phyloP scores from a whole-genome alignment of 2,329 filamentous ascomycete species.

The Botrytis sinoallii region DNA sequence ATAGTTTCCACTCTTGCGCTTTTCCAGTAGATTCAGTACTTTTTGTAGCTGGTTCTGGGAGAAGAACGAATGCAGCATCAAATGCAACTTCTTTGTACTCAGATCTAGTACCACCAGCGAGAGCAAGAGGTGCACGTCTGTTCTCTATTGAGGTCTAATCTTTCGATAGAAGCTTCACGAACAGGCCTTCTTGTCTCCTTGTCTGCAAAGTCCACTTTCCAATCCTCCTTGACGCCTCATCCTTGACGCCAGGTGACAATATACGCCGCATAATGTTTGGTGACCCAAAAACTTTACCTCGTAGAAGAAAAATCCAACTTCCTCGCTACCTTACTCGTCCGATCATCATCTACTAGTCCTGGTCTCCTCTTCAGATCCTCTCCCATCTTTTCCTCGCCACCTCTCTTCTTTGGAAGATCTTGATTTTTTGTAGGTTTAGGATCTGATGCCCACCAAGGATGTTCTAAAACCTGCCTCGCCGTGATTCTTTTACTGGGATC shows the following conservation, averaged over 20 bases:
- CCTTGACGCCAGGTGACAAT: slow-evolving; percentile 13
- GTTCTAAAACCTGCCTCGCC: slow-evolving; percentile 72
- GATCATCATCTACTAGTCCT: slow-evolving; percentile 66
- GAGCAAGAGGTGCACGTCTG: background rate
- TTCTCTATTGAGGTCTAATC: background rate
- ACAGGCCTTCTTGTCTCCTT: background rate
- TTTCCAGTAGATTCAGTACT: background rate
- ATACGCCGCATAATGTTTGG: background rate
- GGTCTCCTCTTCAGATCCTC: slow-evolving; percentile 63
- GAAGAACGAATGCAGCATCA: background rate
- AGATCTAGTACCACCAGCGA: background rate
- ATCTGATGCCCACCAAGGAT: slow-evolving; percentile 81
- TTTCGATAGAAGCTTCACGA: background rate
- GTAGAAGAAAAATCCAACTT: slow-evolving; percentile 37
- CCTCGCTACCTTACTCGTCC: slow-evolving; percentile 57
- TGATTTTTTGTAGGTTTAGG: slow-evolving; percentile 80
- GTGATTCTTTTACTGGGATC: slow-evolving; percentile 84
- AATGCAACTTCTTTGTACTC: background rate
- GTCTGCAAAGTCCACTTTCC: background rate
- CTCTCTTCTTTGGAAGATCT: slow-evolving; percentile 75
- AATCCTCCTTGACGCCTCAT: slow-evolving; percentile 11
- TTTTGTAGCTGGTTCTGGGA: background rate
- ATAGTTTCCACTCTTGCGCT: background rate
- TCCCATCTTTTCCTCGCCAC: slow-evolving; percentile 70
- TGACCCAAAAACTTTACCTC: slow-evolving; percentile 23